Evolutionary conservation across 1,284 basidiomycete genomes (phyloP).

Genomic region (Austroboletus niveus): DNA sequence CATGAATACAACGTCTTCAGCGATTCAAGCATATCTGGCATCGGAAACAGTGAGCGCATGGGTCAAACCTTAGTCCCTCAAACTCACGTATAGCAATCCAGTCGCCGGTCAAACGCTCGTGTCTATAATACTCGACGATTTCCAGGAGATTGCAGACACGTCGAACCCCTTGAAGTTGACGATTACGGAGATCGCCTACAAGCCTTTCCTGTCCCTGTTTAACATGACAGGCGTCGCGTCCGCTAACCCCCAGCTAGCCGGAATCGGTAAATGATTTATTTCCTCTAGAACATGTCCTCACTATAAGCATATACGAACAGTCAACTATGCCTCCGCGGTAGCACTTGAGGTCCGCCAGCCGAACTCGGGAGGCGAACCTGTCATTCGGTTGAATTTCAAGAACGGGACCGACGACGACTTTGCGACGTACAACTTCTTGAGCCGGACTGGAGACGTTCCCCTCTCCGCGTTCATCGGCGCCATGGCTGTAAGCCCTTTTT

Average conservation of each 20-base stretch:
- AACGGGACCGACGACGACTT: conserved; percentile 67
- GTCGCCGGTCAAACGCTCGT: conserved; percentile 71
- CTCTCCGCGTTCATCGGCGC: conserved; percentile 53
- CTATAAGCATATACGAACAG: conserved; percentile 31
- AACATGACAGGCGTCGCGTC: conserved; percentile 65
- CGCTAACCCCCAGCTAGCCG: conserved; percentile 53
- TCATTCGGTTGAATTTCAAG: conserved; percentile 75
- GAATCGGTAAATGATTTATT: conserved; percentile 51
- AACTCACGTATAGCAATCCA: conserved; percentile 23
- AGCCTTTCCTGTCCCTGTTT: conserved; percentile 81
- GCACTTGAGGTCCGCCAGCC: conserved; percentile 68
- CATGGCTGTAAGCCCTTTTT: conserved; percentile 40
- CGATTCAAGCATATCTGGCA: conserved; percentile 49
- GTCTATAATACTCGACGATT: conserved; percentile 58
- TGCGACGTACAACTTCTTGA: conserved; percentile 61
- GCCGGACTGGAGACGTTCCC: conserved; percentile 55
- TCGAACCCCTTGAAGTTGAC: conserved; percentile 64
- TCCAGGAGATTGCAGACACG: conserved; percentile 58
- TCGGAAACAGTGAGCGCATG: conserved; percentile 64
- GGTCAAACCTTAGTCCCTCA: background rate
- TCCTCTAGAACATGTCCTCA: background rate
- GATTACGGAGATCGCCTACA: conserved; percentile 71
- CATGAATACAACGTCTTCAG: conserved; percentile 77
- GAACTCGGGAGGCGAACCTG: conserved; percentile 42
- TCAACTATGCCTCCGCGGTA: conserved; percentile 71